Evolutionary conservation across 352 stramenopile genomes (phyloP).

Genomic region (Globisporangium cylindrosporum): DNA sequence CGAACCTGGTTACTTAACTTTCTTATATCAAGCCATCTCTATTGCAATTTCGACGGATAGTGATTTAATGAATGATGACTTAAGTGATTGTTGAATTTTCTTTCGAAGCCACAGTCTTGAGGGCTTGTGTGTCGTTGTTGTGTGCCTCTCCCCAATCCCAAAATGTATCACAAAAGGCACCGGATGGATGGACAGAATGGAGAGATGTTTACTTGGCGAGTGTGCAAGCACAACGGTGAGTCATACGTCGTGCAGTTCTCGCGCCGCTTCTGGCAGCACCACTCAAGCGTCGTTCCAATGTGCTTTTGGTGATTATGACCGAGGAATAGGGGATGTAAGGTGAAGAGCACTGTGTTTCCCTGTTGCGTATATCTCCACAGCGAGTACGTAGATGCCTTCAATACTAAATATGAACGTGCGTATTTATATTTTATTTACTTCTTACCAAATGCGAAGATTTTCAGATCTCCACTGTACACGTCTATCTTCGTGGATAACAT

Average conservation of each 20-base stretch:
- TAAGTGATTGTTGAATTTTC: conserved; percentile 13
- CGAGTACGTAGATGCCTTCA: not conserved
- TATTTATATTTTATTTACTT: not conserved
- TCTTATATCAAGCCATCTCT: not conserved
- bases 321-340: not conserved
- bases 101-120: not conserved
- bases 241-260: not conserved
- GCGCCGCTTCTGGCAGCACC: not conserved
- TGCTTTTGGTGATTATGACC: not conserved
- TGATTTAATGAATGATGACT: not conserved
- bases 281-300: not conserved
- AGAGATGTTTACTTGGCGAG: not conserved
- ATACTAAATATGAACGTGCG: not conserved
- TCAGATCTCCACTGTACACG: not conserved
- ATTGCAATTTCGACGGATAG: not conserved
- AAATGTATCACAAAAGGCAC: not conserved
- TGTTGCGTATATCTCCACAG: not conserved
- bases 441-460: not conserved
- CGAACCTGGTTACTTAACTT: not conserved
- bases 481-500: not conserved
- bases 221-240: not conserved
- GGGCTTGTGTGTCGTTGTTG: not conserved
- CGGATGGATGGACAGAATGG: not conserved
- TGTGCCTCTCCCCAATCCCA: not conserved
- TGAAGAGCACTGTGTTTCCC: not conserved